Percentiles rank a stretch among this genome's conserved stretches.
These are phyloP conservation scores for Debaryomyces fabryi DNA, from an alignment of 1,139 yeast genomes.

Conservation along the genomic window DNA sequence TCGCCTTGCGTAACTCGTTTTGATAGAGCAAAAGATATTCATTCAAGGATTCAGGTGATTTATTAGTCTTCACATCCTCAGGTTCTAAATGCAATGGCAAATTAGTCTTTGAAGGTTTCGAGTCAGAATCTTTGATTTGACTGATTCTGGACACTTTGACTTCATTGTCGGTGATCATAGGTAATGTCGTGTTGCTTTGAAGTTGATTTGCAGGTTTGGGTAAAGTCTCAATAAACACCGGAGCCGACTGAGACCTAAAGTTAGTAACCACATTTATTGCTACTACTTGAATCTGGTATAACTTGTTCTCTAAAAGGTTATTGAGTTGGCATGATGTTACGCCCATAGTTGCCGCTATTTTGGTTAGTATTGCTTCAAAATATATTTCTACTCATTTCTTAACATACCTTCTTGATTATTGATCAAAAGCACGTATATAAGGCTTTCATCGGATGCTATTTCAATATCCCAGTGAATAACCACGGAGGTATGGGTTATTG, in stretches of 20 bases:
- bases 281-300: slow-evolving; percentile 42
- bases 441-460: slow-evolving; percentile 32
- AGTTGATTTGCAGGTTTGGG: not conserved
- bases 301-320: slow-evolving; percentile 30
- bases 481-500: slow-evolving; percentile 32
- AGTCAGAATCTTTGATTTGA: not conserved
- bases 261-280: slow-evolving; percentile 43
- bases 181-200: not conserved
- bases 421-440: slow-evolving; percentile 39
- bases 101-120: not conserved
- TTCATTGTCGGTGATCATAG: not conserved
- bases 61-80: slow-evolving; percentile 23
- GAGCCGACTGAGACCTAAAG: slow-evolving; percentile 38
- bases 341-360: slow-evolving; percentile 37
- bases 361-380: slow-evolving; percentile 8
- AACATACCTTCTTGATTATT: slow-evolving; percentile 33
- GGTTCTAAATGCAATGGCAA: slow-evolving; percentile 15
- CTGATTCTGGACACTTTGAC: not conserved
- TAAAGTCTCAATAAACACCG: slow-evolving; percentile 28
- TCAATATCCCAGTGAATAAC: slow-evolving; percentile 50
- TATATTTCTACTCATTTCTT: not conserved
- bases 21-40: slow-evolving; percentile 31
- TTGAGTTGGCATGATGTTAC: slow-evolving; percentile 42
- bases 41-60: slow-evolving; percentile 23
- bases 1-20: slow-evolving; percentile 29